Conservation (phyloP, 176 grass and related monocot genomes). For the Musa itinerans region DNA sequence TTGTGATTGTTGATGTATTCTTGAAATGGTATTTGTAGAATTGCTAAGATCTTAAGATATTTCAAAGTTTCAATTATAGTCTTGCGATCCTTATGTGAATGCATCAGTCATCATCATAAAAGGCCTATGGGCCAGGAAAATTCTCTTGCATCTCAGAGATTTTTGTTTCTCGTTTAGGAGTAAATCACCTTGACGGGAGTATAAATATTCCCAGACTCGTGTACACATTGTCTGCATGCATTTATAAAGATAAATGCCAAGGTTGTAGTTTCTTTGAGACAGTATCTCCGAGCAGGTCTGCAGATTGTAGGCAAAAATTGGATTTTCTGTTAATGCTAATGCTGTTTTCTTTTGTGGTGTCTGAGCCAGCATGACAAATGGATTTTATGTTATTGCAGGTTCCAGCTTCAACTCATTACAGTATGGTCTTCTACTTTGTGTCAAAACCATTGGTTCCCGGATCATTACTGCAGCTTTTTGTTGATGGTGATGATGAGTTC, state of each 20-base stretch:
- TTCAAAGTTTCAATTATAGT: no score
- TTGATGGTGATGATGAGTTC: conserved; percentile 93
- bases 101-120: not conserved
- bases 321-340: no score
- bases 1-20: not conserved
- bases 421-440: conserved; percentile 98
- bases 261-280: no score
- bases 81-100: not conserved
- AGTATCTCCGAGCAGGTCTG: no score
- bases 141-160: not conserved
- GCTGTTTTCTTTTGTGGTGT: no score
- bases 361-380: not conserved
- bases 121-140: not conserved
- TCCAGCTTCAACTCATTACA: conserved; percentile 89
- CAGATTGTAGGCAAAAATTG: no score
- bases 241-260: no score
- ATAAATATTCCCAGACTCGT: not conserved
- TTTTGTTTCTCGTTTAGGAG: not conserved
- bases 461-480: conserved; percentile 87
- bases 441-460: conserved; percentile 56
- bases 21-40: not conserved
- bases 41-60: not conserved
- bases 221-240: not conserved
- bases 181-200: not conserved
- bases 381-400: conserved; percentile 50